Evolutionary conservation across 2,329 filamentous ascomycete genomes (phyloP).

Genomic region (Phyllosticta citribraziliensis): DNA sequence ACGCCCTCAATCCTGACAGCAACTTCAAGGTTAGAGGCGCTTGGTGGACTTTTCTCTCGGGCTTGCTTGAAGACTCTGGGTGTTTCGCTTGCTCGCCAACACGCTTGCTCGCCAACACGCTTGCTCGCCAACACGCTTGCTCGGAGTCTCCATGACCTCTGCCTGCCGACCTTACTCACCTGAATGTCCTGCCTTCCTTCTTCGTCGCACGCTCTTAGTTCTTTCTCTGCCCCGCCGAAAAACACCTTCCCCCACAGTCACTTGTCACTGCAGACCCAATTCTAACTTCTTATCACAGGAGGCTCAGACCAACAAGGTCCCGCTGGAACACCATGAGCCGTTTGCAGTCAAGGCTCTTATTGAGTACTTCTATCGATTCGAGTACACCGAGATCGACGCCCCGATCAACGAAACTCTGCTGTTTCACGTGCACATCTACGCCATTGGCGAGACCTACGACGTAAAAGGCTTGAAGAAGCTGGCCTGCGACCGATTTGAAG

Average conservation of each 20-base stretch:
- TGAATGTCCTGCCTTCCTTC: no score
- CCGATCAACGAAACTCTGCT: background rate
- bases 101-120: no score
- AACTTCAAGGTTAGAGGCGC: background rate
- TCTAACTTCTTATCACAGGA: background rate
- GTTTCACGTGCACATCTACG: background rate
- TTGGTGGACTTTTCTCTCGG: no score
- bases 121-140: background rate
- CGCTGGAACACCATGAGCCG: background rate
- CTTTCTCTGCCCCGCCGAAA: no score
- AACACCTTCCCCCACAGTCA: no score
- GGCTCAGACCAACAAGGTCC: background rate
- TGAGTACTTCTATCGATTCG: background rate
- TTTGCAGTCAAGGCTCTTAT: background rate
- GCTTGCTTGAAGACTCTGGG: no score
- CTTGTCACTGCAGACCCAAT: no score
- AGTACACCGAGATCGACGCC: background rate
- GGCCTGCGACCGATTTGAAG: background rate
- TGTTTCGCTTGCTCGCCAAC: no score
- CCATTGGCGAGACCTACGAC: background rate
- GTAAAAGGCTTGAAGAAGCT: background rate
- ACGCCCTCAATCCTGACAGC: background rate
- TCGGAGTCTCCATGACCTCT: background rate
- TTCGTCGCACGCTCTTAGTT: background rate
- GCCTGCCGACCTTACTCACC: background rate